Evolutionary conservation across 768 basidiomycete genomes (phyloP), one percentile per base, ranked within the genome.

Genomic region (Auriculariales sp.): DNA sequence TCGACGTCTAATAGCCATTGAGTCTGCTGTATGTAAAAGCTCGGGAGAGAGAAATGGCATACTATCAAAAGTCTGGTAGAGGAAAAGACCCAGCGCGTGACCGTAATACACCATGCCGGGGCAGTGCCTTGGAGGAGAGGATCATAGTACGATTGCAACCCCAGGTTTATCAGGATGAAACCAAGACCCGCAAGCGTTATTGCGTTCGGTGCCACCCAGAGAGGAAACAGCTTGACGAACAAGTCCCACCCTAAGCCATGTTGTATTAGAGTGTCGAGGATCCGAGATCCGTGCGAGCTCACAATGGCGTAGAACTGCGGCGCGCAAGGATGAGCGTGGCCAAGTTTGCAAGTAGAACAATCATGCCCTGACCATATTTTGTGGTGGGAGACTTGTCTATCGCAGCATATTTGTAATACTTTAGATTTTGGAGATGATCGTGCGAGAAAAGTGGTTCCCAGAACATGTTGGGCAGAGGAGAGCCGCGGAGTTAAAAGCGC

Each of bases 61-160:
- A 54, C 53, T 54, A 48, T 54, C 53, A 27, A 54, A 54, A 6
- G 53, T 54, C 32, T 54, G 53, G 47, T 54, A 54, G 24, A 54
- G 45, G 33, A 54, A 54, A 15, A 54, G 35, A 6, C 53, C 53
- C 12, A 54, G 4, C 4, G 51, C 46, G 36, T 53, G 51, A 27
- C 47, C 32, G 14, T 48, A 48, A 32, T 54, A 54, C 9, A 52
- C 53, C 53, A 54, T 11, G 45, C 31, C 24, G 53, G 51, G 3
- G 50, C 51, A 3, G 46, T 52, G 30, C 48, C 46, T 12, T 25
- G n/a, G n/a, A 55, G 46, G 31, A 52, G 42, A 3, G 51, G 51
- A 25, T 49, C 46, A 25, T 45, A 55, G 9, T 46, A 25, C n/a
- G 4, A 25, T 27, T 28, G 27, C 24, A 14, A 3, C 29, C 24